A percentile compares a stretch with the other conserved stretches of the same genome.
Evolutionary conservation across 805 yeast species (phyloP).

Genomic region (Saccharomycopsis sp.): DNA sequence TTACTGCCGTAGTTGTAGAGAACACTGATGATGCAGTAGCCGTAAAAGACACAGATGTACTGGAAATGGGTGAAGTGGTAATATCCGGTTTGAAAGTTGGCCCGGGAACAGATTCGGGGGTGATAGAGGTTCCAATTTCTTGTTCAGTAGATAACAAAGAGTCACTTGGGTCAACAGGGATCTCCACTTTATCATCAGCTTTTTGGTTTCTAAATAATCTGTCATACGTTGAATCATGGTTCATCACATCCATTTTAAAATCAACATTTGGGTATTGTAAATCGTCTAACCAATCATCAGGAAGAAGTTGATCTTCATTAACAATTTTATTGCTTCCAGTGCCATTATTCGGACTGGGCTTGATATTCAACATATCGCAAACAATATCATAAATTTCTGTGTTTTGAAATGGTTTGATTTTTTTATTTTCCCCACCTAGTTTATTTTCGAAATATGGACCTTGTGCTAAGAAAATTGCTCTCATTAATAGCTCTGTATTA

Average conservation of each 20-base stretch:
- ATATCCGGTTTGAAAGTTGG: conserved; percentile 6
- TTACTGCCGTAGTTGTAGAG: neutral
- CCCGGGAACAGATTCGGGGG: conserved; percentile 7
- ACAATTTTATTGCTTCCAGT: conserved; percentile 23
- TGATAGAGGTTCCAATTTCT: conserved; percentile 2
- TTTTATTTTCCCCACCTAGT: conserved; percentile 20
- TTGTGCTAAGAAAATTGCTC: conserved; percentile 66
- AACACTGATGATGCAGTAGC: neutral
- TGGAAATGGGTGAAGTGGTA: no score
- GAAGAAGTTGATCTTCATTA: conserved; percentile 24
- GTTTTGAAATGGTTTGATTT: conserved; percentile 56
- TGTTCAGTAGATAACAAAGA: conserved; percentile 2
- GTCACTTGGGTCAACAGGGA: conserved; percentile 3
- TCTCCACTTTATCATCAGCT: neutral
- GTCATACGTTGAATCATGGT: conserved; percentile 29
- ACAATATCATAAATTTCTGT: conserved; percentile 64
- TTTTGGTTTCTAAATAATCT: conserved; percentile 1
- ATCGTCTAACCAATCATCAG: conserved; percentile 37
- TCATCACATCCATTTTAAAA: conserved; percentile 31
- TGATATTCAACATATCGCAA: conserved; percentile 48
- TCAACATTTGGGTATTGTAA: conserved; percentile 39
- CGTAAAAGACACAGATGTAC: no score
- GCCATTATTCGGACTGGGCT: conserved; percentile 55
- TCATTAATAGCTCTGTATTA: conserved; percentile 67
- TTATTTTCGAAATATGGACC: conserved; percentile 63